Evolutionary conservation across 257 asterid genomes (phyloP).

Genomic region (Solanum sparsipilum): DNA sequence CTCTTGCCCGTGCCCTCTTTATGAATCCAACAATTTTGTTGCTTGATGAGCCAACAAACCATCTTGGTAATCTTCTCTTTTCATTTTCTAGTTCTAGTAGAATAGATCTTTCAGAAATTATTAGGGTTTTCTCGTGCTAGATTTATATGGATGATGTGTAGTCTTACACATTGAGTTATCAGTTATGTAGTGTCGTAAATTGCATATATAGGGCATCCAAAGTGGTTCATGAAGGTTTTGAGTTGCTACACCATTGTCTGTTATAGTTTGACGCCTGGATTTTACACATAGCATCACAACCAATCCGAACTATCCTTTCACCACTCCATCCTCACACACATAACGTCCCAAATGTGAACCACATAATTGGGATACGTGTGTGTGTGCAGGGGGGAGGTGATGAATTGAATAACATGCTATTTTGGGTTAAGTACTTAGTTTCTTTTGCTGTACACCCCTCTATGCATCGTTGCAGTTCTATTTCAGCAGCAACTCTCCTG

Average conservation of each 20-base stretch:
- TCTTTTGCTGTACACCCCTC: neutral
- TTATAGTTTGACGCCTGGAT: neutral
- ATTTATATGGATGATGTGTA: neutral
- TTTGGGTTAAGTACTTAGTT: neutral
- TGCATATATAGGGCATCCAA: neutral
- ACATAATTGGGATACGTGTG: neutral
- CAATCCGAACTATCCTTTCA: neutral
- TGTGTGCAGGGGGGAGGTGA: neutral
- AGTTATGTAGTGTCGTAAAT: neutral
- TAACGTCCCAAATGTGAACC: neutral
- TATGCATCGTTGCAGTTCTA: neutral
- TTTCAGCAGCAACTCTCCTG: neutral
- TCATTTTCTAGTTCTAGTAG: neutral
- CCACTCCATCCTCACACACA: neutral
- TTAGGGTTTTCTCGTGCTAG: neutral
- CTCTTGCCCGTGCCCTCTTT: slow-evolving; percentile 92
- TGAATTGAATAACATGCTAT: neutral
- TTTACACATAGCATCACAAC: neutral
- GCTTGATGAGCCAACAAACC: slow-evolving; percentile 98
- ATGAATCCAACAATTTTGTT: slow-evolving; percentile 87
- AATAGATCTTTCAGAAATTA: neutral
- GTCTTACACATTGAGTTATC: neutral
- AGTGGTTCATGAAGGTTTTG: neutral
- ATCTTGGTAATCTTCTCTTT: slow-evolving; percentile 54
- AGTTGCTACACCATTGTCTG: neutral